phyloP scores from a whole-genome alignment of 805 yeast species.

The Candida tammaniensis region DNA sequence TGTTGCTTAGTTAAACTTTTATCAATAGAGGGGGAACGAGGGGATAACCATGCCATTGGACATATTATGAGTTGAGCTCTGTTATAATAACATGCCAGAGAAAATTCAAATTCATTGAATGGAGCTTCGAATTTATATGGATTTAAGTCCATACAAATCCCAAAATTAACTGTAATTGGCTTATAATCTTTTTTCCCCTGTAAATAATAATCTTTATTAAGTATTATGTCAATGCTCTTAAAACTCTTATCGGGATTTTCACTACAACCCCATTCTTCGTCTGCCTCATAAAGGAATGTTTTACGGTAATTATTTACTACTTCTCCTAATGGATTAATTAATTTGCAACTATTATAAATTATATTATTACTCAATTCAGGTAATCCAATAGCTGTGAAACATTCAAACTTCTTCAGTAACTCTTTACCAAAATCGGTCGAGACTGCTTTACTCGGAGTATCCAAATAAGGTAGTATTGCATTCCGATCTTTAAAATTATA shows the following conservation, averaged over 20 bases:
- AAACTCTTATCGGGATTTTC: slow-evolving; percentile 65
- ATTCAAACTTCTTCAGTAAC: slow-evolving; percentile 47
- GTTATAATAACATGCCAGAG: slow-evolving; percentile 47
- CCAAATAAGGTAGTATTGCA: slow-evolving; percentile 59
- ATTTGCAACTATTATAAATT: slow-evolving; percentile 70
- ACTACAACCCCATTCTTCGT: slow-evolving; percentile 73
- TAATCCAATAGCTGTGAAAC: slow-evolving; percentile 77
- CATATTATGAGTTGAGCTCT: slow-evolving; percentile 57
- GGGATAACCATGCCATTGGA: slow-evolving; percentile 86
- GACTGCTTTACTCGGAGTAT: slow-evolving; percentile 40
- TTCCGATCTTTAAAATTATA: slow-evolving; percentile 56
- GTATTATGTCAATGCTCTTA: slow-evolving; percentile 41
- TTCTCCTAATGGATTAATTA: slow-evolving; percentile 58
- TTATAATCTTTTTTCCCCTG: slow-evolving; percentile 15
- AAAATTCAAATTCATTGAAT: slow-evolving; percentile 70
- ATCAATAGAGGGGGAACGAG: slow-evolving; percentile 42
- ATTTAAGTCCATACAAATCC: slow-evolving; percentile 93
- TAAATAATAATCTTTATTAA: slow-evolving; percentile 18
- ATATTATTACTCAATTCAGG: slow-evolving; percentile 52
- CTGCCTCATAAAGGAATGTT: slow-evolving; percentile 73
- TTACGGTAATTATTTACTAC: slow-evolving; percentile 69
- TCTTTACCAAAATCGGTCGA: slow-evolving; percentile 56
- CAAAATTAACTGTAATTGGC: slow-evolving; percentile 49
- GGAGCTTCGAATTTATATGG: slow-evolving; percentile 85
- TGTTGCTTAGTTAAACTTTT: slow-evolving; percentile 9